Base-by-base conservation (phyloP, 306 rosid species). In the Gastrolobium bilobum region DNA sequence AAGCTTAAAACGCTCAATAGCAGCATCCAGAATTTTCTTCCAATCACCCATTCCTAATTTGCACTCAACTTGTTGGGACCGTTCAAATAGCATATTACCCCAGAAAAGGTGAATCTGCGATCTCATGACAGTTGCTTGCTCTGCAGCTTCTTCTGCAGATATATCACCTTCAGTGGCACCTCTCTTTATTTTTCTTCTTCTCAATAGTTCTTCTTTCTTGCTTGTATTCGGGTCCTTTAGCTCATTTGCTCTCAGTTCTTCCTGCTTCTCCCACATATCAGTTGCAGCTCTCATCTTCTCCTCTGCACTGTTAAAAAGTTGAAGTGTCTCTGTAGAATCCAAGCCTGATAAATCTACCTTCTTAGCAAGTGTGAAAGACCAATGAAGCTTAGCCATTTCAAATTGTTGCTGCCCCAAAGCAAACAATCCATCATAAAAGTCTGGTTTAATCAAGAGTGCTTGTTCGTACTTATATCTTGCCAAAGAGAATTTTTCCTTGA, bases 321-420 rank as follows among this genome's bases (percentile, higher is more conserved):
- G 70, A 67, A 95, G 86, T 20, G 97, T 95, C 83, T 91, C 98
- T 2, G 89, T 38, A 63, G 93, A 84, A 83, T 90, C 92, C 93
- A 97, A 95, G 29, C 69, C 78, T 20, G 93, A 78, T 56, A 92
- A 85, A 80, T 95, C 98, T 29, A 90, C 81, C 82, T 95, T 95
- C 94, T 84, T 90, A 29, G 98, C 99, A 72, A 95, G 88, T 33
- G 96, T 94, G 81, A 89, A 92, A 60, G 99, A 95, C 99, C 98
- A 95, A 56, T 92, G 91, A 77, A 95, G 99, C 86, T 95, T 95
- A 43, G 99, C 99, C 97, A 91, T 91, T 85, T 92, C 99, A 87
- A 92, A 92, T 83, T 95, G 86, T 68, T 94, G 99, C 79, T 95
- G 98, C 63, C 99, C 97, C 66, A 96, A 83, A 14, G 98, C 98